phyloP scores from a whole-genome alignment of 1,284 basidiomycete genomes.

The Pseudozyma hubeiensis region DNA sequence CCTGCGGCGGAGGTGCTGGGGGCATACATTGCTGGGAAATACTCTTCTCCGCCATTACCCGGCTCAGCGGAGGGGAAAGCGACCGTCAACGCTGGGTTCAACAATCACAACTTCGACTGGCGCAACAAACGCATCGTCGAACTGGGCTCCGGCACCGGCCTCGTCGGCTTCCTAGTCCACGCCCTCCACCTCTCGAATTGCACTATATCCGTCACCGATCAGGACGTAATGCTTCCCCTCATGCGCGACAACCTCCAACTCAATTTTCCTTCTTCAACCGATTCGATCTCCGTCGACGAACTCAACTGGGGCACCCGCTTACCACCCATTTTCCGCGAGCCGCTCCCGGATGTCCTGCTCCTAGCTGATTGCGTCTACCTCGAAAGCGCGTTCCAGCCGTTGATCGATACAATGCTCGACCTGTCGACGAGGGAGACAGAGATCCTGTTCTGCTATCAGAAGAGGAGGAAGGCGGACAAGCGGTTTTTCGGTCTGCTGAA shows the following conservation, averaged over 20 bases:
- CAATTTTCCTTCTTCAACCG: slow-evolving; percentile 30
- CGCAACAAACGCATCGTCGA: slow-evolving; percentile 75
- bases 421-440: slow-evolving; percentile 72
- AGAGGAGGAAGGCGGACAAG: slow-evolving; percentile 91
- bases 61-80: not conserved
- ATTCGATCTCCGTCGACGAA: slow-evolving; percentile 4
- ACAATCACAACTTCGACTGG: slow-evolving; percentile 41
- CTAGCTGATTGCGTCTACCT: slow-evolving; percentile 88
- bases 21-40: slow-evolving; percentile 51
- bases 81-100: slow-evolving; percentile 8
- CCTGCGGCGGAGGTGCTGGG: slow-evolving; percentile 84
- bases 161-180: slow-evolving; percentile 86
- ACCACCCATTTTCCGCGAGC: slow-evolving; percentile 58
- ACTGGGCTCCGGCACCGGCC: slow-evolving; percentile 85
- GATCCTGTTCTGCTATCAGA: slow-evolving; percentile 89
- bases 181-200: slow-evolving; percentile 73
- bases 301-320: slow-evolving; percentile 66
- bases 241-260: slow-evolving; percentile 59
- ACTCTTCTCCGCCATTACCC: slow-evolving; percentile 5
- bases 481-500: slow-evolving; percentile 85
- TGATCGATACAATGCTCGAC: slow-evolving; percentile 81
- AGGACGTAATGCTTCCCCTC: slow-evolving; percentile 72
- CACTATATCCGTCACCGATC: slow-evolving; percentile 83
- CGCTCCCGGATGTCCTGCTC: slow-evolving; percentile 73
- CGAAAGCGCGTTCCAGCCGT: slow-evolving; percentile 84